Conservation (phyloP, 2,329 filamentous ascomycete genomes). For the Fusarium floridanum region DNA sequence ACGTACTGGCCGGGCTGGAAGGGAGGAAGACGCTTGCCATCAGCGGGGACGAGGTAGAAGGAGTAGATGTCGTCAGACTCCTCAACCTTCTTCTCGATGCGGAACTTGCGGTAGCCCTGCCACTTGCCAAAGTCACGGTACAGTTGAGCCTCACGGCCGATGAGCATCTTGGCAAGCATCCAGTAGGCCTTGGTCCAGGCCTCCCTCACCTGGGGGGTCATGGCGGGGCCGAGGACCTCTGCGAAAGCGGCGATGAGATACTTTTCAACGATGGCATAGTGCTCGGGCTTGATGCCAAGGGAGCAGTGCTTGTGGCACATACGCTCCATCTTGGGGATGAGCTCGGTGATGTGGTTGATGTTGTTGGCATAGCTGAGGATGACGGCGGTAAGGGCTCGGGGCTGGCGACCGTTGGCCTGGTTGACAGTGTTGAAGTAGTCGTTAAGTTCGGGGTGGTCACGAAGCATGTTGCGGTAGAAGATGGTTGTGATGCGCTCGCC, state of each 20-base stretch:
- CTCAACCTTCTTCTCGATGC: slow-evolving; percentile 71
- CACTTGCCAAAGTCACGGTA: slow-evolving; percentile 73
- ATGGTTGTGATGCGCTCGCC: slow-evolving; percentile 76
- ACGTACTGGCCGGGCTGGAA: slow-evolving; percentile 82
- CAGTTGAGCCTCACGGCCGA: slow-evolving; percentile 72
- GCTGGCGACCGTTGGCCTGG: slow-evolving; percentile 53
- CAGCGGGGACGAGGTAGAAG: slow-evolving; percentile 76
- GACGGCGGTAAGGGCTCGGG: slow-evolving; percentile 51
- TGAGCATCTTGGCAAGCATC: slow-evolving; percentile 80
- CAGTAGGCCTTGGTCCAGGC: slow-evolving; percentile 81
- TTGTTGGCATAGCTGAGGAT: slow-evolving; percentile 79
- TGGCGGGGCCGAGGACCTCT: slow-evolving; percentile 72
- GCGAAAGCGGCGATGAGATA: slow-evolving; percentile 77
- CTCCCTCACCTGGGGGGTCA: slow-evolving; percentile 73
- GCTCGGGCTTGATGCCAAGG: slow-evolving; percentile 74
- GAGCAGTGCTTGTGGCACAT: slow-evolving; percentile 81
- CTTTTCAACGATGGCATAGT: slow-evolving; percentile 78
- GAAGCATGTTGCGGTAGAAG: slow-evolving; percentile 79
- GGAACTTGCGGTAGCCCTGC: slow-evolving; percentile 77
- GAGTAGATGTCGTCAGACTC: slow-evolving; percentile 78
- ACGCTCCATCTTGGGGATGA: slow-evolving; percentile 66
- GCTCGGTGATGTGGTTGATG: slow-evolving; percentile 72
- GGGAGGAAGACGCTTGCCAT: slow-evolving; percentile 69
- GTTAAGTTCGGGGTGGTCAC: slow-evolving; percentile 74
- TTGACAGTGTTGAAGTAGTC: slow-evolving; percentile 74